Percentiles rank a stretch among this genome's conserved stretches.
phyloP scores from a whole-genome alignment of 306 rosid species.

The Medicago lupulina region DNA sequence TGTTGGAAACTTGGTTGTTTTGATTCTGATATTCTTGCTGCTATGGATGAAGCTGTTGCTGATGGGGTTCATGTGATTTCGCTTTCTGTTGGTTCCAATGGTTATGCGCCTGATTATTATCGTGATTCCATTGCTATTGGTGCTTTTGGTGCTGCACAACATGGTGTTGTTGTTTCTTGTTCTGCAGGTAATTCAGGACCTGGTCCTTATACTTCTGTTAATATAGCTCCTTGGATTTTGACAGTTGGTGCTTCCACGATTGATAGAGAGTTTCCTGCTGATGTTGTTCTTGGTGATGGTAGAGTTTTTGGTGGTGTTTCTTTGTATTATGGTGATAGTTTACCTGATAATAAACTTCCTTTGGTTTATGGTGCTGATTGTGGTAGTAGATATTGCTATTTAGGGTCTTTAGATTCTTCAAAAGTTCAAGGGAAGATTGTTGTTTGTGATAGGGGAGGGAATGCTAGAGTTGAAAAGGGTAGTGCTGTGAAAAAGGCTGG shows the following conservation, averaged over 20 bases:
- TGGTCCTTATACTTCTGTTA: slow-evolving; percentile 64
- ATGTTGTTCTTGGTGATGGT: slow-evolving; percentile 72
- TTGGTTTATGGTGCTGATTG: slow-evolving; percentile 65
- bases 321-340: slow-evolving; percentile 61
- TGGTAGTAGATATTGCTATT: slow-evolving; percentile 63
- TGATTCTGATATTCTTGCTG: slow-evolving; percentile 91
- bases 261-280: slow-evolving; percentile 81
- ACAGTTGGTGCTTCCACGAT: slow-evolving; percentile 88
- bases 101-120: slow-evolving; percentile 59
- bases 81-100: slow-evolving; percentile 78
- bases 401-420: slow-evolving; percentile 49
- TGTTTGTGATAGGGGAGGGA: slow-evolving; percentile 88
- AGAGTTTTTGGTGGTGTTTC: slow-evolving; percentile 69
- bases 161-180: slow-evolving; percentile 79
- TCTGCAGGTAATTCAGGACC: slow-evolving; percentile 93
- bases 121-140: slow-evolving; percentile 84
- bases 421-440: slow-evolving; percentile 80
- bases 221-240: slow-evolving; percentile 91
- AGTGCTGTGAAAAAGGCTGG: slow-evolving; percentile 77
- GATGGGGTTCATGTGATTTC: slow-evolving; percentile 83
- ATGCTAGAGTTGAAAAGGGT: slow-evolving; percentile 86
- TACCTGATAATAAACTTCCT: slow-evolving; percentile 59
- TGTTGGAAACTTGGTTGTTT: slow-evolving; percentile 80
- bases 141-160: slow-evolving; percentile 69
- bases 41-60: slow-evolving; percentile 85